Evolutionary conservation across 306 rosid species (phyloP).

Genomic region (Begonia masoniana): DNA sequence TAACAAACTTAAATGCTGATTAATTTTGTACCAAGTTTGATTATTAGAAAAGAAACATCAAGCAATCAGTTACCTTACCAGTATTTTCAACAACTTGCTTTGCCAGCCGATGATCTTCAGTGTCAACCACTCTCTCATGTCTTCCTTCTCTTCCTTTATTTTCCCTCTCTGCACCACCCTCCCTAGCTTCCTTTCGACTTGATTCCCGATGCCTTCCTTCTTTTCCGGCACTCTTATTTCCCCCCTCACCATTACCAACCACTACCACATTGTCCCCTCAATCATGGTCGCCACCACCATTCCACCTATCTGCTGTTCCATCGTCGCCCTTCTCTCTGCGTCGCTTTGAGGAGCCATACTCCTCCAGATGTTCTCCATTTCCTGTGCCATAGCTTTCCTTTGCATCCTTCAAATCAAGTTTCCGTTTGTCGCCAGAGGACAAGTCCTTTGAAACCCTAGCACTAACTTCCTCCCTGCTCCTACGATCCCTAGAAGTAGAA

Average conservation of each 20-base stretch:
- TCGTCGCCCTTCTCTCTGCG: slow-evolving; percentile 51
- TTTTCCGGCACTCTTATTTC: slow-evolving; percentile 61
- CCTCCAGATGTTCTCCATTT: slow-evolving; percentile 56
- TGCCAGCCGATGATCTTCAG: slow-evolving; percentile 42
- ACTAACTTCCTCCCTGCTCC: slow-evolving; percentile 48
- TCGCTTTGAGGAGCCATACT: slow-evolving; percentile 65
- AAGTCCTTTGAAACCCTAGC: slow-evolving; percentile 54
- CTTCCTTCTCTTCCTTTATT: slow-evolving; percentile 60
- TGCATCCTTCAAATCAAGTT: slow-evolving; percentile 58
- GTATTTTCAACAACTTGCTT: slow-evolving; percentile 56
- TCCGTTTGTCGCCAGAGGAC: slow-evolving; percentile 60
- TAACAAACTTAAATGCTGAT: too few relatives aligned
- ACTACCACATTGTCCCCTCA: slow-evolving; percentile 60
- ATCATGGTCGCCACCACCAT: slow-evolving; percentile 76
- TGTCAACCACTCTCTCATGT: slow-evolving; percentile 43
- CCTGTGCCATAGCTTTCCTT: slow-evolving; percentile 39
- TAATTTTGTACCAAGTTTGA: too few relatives aligned
- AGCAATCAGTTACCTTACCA: slow-evolving; percentile 47
- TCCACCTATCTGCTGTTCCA: slow-evolving; percentile 81
- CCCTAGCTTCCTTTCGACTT: slow-evolving; percentile 59
- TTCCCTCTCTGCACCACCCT: slow-evolving; percentile 48
- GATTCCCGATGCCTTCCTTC: slow-evolving; percentile 74
- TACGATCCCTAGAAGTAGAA: slow-evolving; percentile 64
- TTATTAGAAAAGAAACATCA: neutral
- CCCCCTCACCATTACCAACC: slow-evolving; percentile 56